Evolutionary conservation across 371 early-diverging fungal species (phyloP).

Genomic region (Apophysomyces trapeziformis): DNA sequence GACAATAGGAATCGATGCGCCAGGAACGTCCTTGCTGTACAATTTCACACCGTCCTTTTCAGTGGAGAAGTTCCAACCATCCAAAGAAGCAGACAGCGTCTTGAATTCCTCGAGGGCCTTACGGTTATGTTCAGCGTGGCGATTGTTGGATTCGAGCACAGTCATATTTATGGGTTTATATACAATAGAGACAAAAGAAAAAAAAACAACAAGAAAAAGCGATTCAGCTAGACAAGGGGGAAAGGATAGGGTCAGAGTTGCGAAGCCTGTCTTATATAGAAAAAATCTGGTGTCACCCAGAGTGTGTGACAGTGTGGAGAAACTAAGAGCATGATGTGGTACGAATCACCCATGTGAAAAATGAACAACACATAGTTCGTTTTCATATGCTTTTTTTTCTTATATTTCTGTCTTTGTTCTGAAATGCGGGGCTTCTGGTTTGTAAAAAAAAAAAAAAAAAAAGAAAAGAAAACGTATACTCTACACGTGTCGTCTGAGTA

Average conservation of each 20-base stretch:
- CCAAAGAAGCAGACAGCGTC: slow-evolving; percentile 25
- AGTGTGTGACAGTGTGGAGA: slow-evolving; percentile 5
- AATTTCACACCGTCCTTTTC: slow-evolving; percentile 30
- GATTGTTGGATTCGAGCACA: slow-evolving; percentile 35
- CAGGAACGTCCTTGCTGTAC: slow-evolving; percentile 19
- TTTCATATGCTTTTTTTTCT: slow-evolving; percentile 2
- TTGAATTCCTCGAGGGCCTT: slow-evolving; percentile 30
- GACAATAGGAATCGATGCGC: slow-evolving; percentile 15
- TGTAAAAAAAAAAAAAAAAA: no score
- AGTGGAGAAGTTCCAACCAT: slow-evolving; percentile 20
- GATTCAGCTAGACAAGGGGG: not conserved
- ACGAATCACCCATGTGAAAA: slow-evolving; percentile 2
- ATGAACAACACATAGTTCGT: slow-evolving; percentile 5
- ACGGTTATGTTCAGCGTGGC: slow-evolving; percentile 31
- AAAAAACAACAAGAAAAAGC: not conserved
- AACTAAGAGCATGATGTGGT: not conserved
- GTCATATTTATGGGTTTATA: slow-evolving; percentile 31
- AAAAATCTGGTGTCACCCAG: not conserved
- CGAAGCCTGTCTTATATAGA: not conserved
- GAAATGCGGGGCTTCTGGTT: not conserved
- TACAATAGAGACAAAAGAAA: slow-evolving; percentile 11
- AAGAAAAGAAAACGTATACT: no score
- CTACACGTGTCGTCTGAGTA: no score
- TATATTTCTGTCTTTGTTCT: not conserved
- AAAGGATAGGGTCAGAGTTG: not conserved